phyloP scores from a whole-genome alignment of 305 asterid genomes.

The Ilex paraguariensis region DNA sequence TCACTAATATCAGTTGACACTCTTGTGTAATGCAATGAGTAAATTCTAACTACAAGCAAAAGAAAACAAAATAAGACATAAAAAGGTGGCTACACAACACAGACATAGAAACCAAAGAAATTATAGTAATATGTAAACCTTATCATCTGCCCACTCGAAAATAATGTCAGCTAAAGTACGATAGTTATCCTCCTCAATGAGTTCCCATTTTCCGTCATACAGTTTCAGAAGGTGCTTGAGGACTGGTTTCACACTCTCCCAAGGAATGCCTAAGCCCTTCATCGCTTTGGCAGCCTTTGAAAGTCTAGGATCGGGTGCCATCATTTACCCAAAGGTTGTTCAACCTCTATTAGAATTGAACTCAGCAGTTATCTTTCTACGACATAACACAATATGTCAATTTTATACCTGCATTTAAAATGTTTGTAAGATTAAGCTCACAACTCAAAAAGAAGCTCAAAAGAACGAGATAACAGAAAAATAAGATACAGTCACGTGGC shows the following conservation, averaged over 20 bases:
- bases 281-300: slow-evolving; percentile 43
- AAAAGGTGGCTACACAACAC: background rate
- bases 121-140: slow-evolving; percentile 25
- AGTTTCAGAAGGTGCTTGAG: slow-evolving; percentile 33
- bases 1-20: no score
- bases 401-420: no score
- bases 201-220: slow-evolving; percentile 44
- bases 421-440: no score
- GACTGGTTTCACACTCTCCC: slow-evolving; percentile 35
- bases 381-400: no score
- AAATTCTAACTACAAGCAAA: no score
- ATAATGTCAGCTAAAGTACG: slow-evolving; percentile 48
- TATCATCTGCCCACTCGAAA: slow-evolving; percentile 35
- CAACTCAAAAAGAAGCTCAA: no score
- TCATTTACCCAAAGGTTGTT: background rate
- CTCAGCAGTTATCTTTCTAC: no score
- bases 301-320: slow-evolving; percentile 18
- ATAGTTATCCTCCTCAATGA: slow-evolving; percentile 50
- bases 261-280: slow-evolving; percentile 35
- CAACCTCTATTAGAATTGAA: background rate
- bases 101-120: slow-evolving; percentile 3
- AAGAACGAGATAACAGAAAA: no score
- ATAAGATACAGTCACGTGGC: no score
- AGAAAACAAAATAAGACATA: no score
- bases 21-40: no score